phyloP scores from a whole-genome alignment of 345 rosid species.

The Eucalyptus polybractea region DNA sequence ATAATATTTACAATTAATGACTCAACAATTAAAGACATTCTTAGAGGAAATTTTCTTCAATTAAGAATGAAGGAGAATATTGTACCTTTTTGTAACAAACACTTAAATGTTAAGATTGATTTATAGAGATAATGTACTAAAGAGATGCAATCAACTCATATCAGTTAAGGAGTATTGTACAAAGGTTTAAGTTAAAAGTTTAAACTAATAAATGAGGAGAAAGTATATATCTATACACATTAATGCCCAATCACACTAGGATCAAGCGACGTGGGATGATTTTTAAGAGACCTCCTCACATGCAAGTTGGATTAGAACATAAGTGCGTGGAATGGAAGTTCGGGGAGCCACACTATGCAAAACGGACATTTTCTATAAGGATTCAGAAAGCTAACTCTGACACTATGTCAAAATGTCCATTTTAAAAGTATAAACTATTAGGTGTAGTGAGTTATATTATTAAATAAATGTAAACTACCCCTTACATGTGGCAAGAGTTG shows the following conservation, averaged over 20 bases:
- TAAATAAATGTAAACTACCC: no score
- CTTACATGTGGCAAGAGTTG: neutral
- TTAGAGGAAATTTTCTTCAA: neutral
- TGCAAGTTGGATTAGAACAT: neutral
- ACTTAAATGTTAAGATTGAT: neutral
- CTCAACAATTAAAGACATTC: neutral
- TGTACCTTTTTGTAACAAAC: neutral
- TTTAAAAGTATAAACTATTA: neutral
- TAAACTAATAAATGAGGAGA: neutral
- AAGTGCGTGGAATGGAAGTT: neutral
- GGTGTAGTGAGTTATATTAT: neutral
- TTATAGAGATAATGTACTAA: neutral
- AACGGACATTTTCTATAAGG: neutral
- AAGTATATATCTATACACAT: neutral
- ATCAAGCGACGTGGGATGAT: neutral
- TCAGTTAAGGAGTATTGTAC: neutral
- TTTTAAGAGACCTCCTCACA: neutral
- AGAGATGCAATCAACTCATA: neutral
- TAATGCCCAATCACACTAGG: neutral
- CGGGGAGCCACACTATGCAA: neutral
- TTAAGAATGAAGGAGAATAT: neutral
- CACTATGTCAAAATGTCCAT: neutral
- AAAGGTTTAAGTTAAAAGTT: neutral
- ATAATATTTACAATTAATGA: no score
- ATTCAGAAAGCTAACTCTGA: neutral